Percentiles rank a stretch among this genome's conserved stretches.
These are phyloP conservation scores for Coffea eugenioides DNA, from an alignment of 257 asterid species.

Conservation along the genomic window DNA sequence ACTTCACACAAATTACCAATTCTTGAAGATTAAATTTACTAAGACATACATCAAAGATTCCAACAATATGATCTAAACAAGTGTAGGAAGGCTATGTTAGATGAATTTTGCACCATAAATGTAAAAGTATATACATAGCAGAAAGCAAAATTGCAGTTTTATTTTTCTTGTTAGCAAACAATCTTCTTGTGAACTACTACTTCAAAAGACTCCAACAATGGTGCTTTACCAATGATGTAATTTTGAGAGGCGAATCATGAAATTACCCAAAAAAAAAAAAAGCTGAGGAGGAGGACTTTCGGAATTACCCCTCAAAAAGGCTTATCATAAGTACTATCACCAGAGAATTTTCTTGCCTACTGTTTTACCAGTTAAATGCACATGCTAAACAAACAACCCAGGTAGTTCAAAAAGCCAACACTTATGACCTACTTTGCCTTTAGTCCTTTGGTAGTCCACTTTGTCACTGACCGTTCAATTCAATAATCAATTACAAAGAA, in stretches of 20 bases:
- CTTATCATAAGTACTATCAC: too few species aligned
- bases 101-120: neutral
- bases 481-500: too few species aligned
- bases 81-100: neutral
- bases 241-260: too few species aligned
- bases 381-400: neutral
- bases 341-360: neutral
- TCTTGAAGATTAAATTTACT: neutral
- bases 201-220: too few species aligned
- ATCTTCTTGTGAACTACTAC: too few species aligned
- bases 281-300: too few species aligned
- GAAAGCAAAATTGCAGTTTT: neutral
- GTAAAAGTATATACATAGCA: neutral
- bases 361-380: neutral
- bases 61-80: neutral
- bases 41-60: too few species aligned
- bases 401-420: neutral
- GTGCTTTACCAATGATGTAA: too few species aligned
- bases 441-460: neutral
- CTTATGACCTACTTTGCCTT: neutral
- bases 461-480: too few species aligned
- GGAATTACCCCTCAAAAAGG: too few species aligned
- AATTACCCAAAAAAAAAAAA: too few species aligned
- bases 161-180: neutral
- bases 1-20: neutral